phyloP scores from a whole-genome alignment of 352 stramenopile species.

The Phytophthora kernoviae region DNA sequence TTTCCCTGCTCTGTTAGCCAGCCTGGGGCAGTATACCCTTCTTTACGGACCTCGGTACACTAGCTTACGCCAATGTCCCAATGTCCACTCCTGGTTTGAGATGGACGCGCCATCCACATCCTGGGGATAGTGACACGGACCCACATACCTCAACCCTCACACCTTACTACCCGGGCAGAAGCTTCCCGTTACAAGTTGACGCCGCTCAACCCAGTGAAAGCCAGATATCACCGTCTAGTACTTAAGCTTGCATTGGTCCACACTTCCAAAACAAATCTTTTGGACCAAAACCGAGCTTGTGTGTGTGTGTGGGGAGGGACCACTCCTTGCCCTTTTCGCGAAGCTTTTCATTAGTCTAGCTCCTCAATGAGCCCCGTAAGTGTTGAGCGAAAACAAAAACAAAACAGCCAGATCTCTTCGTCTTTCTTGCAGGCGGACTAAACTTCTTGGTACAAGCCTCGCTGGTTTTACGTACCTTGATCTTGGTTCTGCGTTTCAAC shows the following conservation, averaged over 20 bases:
- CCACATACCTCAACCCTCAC: slow-evolving; percentile 38
- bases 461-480: no score
- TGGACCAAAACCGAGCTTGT: no score
- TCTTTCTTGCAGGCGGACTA: no score
- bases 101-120: slow-evolving; percentile 49
- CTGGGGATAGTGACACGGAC: slow-evolving; percentile 36
- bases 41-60: slow-evolving; percentile 50
- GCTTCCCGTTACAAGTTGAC: slow-evolving; percentile 50
- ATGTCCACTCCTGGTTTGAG: slow-evolving; percentile 64
- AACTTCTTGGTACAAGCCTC: no score
- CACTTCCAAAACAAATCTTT: slow-evolving; percentile 31
- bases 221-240: neutral
- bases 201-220: slow-evolving; percentile 42
- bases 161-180: slow-evolving; percentile 51
- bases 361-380: no score
- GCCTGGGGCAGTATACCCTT: slow-evolving; percentile 54
- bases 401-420: no score
- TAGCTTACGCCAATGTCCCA: slow-evolving; percentile 36
- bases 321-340: no score
- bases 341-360: no score
- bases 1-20: slow-evolving; percentile 67
- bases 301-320: no score
- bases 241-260: slow-evolving; percentile 15
- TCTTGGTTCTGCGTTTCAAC: no score
- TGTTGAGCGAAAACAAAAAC: no score